Evolutionary conservation across 768 basidiomycete genomes (phyloP).

Genomic region (Hygrocybe coccinea): DNA sequence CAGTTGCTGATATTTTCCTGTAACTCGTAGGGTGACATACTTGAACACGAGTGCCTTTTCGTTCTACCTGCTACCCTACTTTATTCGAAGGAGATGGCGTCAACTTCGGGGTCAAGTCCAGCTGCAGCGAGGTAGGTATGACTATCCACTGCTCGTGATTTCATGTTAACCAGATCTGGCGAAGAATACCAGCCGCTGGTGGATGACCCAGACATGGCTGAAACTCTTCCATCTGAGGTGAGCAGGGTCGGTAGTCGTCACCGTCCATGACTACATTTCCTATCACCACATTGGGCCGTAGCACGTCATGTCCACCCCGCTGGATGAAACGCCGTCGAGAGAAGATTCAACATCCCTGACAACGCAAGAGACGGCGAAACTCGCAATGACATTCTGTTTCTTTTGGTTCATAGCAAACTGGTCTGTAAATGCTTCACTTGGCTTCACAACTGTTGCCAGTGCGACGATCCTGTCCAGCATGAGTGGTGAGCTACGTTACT

Average conservation of each 20-base stretch:
- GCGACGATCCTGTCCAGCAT: slow-evolving; percentile 84
- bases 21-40: slow-evolving; percentile 66
- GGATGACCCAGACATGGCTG: slow-evolving; percentile 14
- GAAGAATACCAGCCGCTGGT: slow-evolving; percentile 25
- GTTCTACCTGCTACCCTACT: slow-evolving; percentile 69
- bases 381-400: slow-evolving; percentile 78
- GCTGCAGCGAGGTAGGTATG: slow-evolving; percentile 9
- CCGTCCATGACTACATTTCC: neutral
- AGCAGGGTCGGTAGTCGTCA: neutral
- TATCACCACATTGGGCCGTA: neutral
- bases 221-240: slow-evolving; percentile 2
- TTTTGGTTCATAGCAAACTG: slow-evolving; percentile 96
- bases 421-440: slow-evolving; percentile 77
- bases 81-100: slow-evolving; percentile 32
- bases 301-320: neutral
- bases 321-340: neutral
- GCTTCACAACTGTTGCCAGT: slow-evolving; percentile 90
- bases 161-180: slow-evolving; percentile 8
- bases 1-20: neutral
- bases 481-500: slow-evolving; percentile 57
- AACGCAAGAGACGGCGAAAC: slow-evolving; percentile 61
- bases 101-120: slow-evolving; percentile 12
- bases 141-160: neutral
- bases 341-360: slow-evolving; percentile 43
- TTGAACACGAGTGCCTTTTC: slow-evolving; percentile 87